Evolutionary conservation across 2,329 filamentous ascomycete genomes (phyloP).

Genomic region (Cadophora luteo-olivacea): DNA sequence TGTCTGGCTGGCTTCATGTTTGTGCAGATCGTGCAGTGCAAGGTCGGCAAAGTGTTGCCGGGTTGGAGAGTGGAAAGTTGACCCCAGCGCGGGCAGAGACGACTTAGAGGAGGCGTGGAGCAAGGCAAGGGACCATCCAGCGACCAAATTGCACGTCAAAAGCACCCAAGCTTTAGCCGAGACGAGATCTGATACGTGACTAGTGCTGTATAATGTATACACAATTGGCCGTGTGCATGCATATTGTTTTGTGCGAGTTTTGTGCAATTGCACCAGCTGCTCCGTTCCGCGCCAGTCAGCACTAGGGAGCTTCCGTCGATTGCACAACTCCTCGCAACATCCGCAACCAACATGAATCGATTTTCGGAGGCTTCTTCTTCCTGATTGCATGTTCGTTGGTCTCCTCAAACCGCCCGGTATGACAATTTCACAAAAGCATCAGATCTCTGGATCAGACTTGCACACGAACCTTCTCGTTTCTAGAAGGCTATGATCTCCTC

Average conservation of each 20-base stretch:
- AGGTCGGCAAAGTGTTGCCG: slow-evolving; percentile 6
- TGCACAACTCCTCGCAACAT: not conserved
- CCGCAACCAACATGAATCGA: not conserved
- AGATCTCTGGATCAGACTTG: not conserved
- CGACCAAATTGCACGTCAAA: not conserved
- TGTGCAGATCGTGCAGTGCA: slow-evolving; percentile 8
- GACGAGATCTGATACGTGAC: not conserved
- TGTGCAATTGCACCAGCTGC: not conserved
- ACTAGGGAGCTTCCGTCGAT: not conserved
- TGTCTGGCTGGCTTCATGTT: not conserved
- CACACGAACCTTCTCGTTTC: not conserved
- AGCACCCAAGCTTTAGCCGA: slow-evolving; percentile 4
- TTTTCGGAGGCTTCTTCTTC: not conserved
- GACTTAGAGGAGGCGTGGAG: not conserved
- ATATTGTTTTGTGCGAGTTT: not conserved
- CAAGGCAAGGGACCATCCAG: not conserved
- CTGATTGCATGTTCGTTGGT: not conserved
- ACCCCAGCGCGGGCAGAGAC: not conserved
- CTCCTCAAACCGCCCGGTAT: not conserved
- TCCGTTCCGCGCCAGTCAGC: slow-evolving; percentile 1
- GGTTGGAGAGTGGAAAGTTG: slow-evolving; percentile 1
- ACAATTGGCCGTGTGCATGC: not conserved
- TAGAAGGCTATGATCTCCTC: not conserved
- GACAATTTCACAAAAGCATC: not conserved
- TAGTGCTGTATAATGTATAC: not conserved